phyloP scores from a whole-genome alignment of 1,139 yeast genomes.

The Candida sanyaensis region DNA sequence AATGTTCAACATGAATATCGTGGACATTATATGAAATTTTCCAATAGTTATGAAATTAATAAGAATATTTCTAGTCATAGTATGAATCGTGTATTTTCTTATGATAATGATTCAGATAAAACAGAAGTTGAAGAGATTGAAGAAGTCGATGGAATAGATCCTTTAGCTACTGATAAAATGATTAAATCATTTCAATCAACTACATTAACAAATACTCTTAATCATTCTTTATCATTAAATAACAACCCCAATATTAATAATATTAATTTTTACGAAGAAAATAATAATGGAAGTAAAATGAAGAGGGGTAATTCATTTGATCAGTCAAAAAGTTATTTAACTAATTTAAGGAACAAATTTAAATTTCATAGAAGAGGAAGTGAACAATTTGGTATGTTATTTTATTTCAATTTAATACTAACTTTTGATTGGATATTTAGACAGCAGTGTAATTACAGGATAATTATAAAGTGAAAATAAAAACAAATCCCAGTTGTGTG shows the following conservation, averaged over 20 bases:
- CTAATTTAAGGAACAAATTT: slow-evolving; percentile 17
- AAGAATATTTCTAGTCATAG: background rate
- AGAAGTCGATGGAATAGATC: slow-evolving; percentile 1
- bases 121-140: slow-evolving; percentile 4
- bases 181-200: slow-evolving; percentile 7
- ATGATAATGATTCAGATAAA: slow-evolving; percentile 1
- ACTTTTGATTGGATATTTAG: background rate
- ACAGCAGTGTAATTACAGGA: background rate
- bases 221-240: slow-evolving; percentile 1
- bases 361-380: slow-evolving; percentile 25
- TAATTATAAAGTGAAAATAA: too few relatives aligned
- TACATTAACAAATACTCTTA: slow-evolving; percentile 2
- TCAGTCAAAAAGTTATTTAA: slow-evolving; percentile 37
- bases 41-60: slow-evolving; percentile 2
- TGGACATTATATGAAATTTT: slow-evolving; percentile 1
- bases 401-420: slow-evolving; percentile 13
- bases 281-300: background rate
- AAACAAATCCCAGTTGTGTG: too few relatives aligned
- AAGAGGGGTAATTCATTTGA: slow-evolving; percentile 27
- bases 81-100: background rate
- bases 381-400: slow-evolving; percentile 45
- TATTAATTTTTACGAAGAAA: background rate
- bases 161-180: background rate
- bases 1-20: background rate
- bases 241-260: background rate